Evolutionary conservation across 805 yeast species (phyloP), one percentile per base, ranked within the genome.

Genomic region (Wickerhamomyces pijperi): DNA sequence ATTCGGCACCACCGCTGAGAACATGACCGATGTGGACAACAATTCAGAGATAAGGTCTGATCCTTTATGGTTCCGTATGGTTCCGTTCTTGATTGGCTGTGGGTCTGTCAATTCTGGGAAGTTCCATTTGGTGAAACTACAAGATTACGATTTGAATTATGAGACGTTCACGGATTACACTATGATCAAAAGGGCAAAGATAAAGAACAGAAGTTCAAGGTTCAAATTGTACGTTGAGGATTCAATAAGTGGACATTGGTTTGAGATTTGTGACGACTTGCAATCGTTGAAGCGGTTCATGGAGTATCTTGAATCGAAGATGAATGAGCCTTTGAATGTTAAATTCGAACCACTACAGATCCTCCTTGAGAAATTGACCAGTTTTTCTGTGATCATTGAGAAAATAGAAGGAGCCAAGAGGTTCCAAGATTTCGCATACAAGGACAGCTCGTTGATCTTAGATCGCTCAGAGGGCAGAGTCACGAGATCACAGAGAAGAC

Each of bases 41-140:
- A 36, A 40, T 8, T 39, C 42, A 1, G 43, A 46, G 25, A 55
- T 56, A 15, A 20, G 43, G 19, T 40, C 44, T 9, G 42, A 47
- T 41, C 46, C 43, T 32, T 36, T 48, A 34, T 45, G 46, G 7
- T 39, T 53, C 25, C 46, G 58, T 40, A 25, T 53, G 8, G 5
- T 54, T 16, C 55, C 50, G 34, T 53, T 54, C 32, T 54, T 43
- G 28, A 52, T 53, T 5, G 58, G 58, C 34, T 56, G 51, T 36
- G 49, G 47, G 20, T 55, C 55, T 6, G 11, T 4, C 14, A 15
- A 7, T 9, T 16, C 9, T 31, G 33, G 33, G 18, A 31, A 31
- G 12, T 31, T 16, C 14, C 19, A 31, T 15, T 31, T 31, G 5
- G 33, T 31, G 4, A 31, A 31, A 9, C 15, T 31, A 15, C 17